phyloP scores from a whole-genome alignment of 192 early-diverging fungal species.

The Piromyces finnis region DNA sequence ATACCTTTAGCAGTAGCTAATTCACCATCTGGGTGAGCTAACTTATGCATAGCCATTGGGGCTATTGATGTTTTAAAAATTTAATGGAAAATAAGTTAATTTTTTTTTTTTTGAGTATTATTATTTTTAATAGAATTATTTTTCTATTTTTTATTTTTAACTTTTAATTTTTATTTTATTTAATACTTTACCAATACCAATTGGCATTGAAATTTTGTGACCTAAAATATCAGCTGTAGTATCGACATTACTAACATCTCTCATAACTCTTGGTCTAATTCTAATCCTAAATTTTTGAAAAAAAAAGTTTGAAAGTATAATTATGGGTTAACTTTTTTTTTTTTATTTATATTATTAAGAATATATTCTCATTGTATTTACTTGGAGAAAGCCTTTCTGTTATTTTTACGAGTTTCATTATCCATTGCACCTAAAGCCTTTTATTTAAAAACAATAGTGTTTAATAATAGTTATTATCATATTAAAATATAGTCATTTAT shows the following conservation, averaged over 20 bases:
- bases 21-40: background rate
- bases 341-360: background rate
- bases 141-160: too few relatives aligned
- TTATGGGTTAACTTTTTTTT: too few relatives aligned
- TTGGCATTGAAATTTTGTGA: slow-evolving; percentile 24
- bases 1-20: background rate
- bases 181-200: slow-evolving; percentile 17
- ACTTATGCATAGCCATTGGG: slow-evolving; percentile 1
- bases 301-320: too few relatives aligned
- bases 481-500: too few relatives aligned
- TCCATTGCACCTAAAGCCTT: slow-evolving; percentile 16
- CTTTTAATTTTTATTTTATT: too few relatives aligned
- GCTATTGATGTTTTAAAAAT: background rate
- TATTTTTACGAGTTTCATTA: slow-evolving; percentile 24
- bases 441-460: too few relatives aligned
- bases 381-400: slow-evolving; percentile 12
- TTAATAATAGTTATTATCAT: too few relatives aligned
- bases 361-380: background rate
- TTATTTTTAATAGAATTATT: too few relatives aligned
- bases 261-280: slow-evolving; percentile 47
- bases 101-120: too few relatives aligned
- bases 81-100: too few relatives aligned
- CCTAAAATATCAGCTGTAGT: slow-evolving; percentile 23
- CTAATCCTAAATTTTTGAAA: slow-evolving; percentile 8
- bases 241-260: slow-evolving; percentile 46